Conservation (phyloP, 768 basidiomycete genomes). For the Leucosporidium yakuticum region DNA sequence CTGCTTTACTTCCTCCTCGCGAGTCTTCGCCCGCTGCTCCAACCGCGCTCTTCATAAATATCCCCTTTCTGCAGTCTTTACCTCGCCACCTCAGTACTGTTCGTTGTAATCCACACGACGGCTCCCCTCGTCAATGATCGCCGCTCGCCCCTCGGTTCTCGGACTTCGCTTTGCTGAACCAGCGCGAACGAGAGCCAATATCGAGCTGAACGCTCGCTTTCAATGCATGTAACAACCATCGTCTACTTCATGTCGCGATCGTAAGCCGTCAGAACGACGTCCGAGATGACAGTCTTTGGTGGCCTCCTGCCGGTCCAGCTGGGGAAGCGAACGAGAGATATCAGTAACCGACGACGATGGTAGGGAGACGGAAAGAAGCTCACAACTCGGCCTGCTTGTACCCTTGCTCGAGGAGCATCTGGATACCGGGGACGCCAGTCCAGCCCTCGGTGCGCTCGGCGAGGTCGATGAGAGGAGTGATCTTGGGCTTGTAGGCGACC, state of each 20-base stretch:
- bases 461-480: conserved; percentile 69
- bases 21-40: too few species aligned
- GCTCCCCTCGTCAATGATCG: too few species aligned
- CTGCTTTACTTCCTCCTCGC: too few species aligned
- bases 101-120: too few species aligned
- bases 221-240: background rate
- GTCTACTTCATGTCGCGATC: conserved; percentile 17
- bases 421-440: conserved; percentile 68
- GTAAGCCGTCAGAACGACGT: conserved; percentile 32
- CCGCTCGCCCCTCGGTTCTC: too few species aligned
- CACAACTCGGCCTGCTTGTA: conserved; percentile 61
- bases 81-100: too few species aligned
- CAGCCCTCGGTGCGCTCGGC: conserved; percentile 56
- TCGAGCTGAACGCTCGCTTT: background rate
- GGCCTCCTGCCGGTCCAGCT: conserved; percentile 36
- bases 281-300: conserved; percentile 30
- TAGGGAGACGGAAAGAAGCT: background rate
- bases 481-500: conserved; percentile 68
- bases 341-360: background rate
- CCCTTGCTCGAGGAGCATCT: conserved; percentile 82
- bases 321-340: background rate
- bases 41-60: too few species aligned
- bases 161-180: too few species aligned
- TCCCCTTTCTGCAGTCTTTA: too few species aligned
- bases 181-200: too few species aligned